Conservation (phyloP, 768 basidiomycete genomes). For the Phaffia australis region DNA sequence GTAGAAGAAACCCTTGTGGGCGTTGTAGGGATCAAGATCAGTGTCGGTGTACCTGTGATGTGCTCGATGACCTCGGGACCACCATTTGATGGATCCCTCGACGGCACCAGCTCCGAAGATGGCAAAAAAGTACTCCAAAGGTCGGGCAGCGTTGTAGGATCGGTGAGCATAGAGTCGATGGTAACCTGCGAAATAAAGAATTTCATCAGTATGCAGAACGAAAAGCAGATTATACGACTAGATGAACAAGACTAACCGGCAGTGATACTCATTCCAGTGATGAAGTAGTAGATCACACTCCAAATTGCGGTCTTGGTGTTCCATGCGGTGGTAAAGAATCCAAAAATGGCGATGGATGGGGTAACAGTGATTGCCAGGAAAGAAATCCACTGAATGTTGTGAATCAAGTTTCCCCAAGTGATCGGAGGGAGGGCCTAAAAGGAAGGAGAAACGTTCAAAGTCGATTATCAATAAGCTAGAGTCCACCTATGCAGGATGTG, state of each 20-base stretch:
- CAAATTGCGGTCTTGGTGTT: slow-evolving; percentile 65
- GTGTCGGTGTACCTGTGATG: slow-evolving; percentile 97
- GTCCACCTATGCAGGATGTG: not conserved
- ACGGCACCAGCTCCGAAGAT: slow-evolving; percentile 81
- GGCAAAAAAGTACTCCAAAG: slow-evolving; percentile 75
- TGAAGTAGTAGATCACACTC: slow-evolving; percentile 60
- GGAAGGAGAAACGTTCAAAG: not conserved
- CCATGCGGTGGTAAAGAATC: slow-evolving; percentile 50
- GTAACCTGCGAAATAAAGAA: slow-evolving; percentile 50
- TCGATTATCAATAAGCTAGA: not conserved
- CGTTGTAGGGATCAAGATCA: slow-evolving; percentile 90
- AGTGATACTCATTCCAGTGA: slow-evolving; percentile 67
- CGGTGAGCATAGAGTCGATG: slow-evolving; percentile 97
- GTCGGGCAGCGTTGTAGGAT: slow-evolving; percentile 78
- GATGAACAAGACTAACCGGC: slow-evolving; percentile 7
- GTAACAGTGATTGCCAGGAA: slow-evolving; percentile 60
- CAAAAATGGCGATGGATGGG: slow-evolving; percentile 63
- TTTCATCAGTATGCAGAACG: not conserved
- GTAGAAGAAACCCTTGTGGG: slow-evolving; percentile 51
- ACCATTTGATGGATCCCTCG: slow-evolving; percentile 97
- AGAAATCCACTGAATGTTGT: slow-evolving; percentile 55
- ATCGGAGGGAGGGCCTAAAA: slow-evolving; percentile 49
- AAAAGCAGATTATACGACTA: slow-evolving; percentile 1
- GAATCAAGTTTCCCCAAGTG: slow-evolving; percentile 53
- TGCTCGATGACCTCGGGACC: slow-evolving; percentile 93